phyloP scores from a whole-genome alignment of 2,329 filamentous ascomycete species.

The Lecanicillium sp. region DNA sequence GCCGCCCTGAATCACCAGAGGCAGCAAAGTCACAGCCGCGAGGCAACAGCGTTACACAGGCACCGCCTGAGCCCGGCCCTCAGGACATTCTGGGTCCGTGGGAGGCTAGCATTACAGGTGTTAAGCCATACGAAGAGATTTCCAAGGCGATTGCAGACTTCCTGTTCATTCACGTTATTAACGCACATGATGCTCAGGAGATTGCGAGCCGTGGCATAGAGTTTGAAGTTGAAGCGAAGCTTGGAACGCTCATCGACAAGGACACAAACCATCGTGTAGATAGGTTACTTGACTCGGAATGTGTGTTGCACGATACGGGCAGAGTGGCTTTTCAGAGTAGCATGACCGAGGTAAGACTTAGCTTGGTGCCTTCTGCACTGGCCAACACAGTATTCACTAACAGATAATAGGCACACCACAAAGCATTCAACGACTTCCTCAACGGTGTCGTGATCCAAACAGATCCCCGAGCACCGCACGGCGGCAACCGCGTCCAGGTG shows the following conservation, averaged over 20 bases:
- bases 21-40: constrained; percentile 19
- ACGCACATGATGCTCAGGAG: constrained; percentile 57
- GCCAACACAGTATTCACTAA: constrained; percentile 17
- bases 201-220: constrained; percentile 58
- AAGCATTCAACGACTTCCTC: constrained; percentile 73
- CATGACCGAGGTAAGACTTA: constrained; percentile 78
- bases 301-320: constrained; percentile 53
- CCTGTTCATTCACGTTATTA: constrained; percentile 63
- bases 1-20: constrained; percentile 41
- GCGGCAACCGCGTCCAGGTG: constrained; percentile 50
- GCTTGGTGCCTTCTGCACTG: too few relatives aligned
- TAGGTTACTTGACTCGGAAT: constrained; percentile 62
- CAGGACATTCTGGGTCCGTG: constrained; percentile 44
- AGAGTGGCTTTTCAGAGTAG: constrained; percentile 71
- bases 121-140: constrained; percentile 65
- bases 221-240: constrained; percentile 90
- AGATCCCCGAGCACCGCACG: constrained; percentile 42
- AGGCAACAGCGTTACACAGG: constrained; percentile 7
- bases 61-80: constrained; percentile 19
- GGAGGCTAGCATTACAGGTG: constrained; percentile 62
- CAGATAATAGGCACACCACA: constrained; percentile 61
- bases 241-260: constrained; percentile 73
- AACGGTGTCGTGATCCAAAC: constrained; percentile 60
- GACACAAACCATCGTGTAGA: constrained; percentile 62
- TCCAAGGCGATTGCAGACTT: constrained; percentile 75